Base-by-base conservation (phyloP, 257 asterid genomes). In the Schizonepeta tenuifolia region DNA sequence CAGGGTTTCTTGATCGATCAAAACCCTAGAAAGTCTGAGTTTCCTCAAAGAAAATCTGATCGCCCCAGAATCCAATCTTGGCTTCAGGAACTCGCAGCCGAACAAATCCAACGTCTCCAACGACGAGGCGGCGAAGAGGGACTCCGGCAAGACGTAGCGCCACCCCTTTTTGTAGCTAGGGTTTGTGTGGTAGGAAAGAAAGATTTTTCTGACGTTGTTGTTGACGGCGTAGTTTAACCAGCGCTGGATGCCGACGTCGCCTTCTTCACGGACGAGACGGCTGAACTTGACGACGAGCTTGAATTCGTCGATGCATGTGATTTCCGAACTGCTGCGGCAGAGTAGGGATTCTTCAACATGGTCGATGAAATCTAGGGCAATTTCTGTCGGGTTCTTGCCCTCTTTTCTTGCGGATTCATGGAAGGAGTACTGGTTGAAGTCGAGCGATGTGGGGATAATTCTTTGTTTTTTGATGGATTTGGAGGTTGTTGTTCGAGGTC, bases 181-280 rank as follows among this genome's bases (percentile, higher is more conserved):
- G 6, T 12, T 26, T 12, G n/a, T 40, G 57, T 55, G 59, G 35
- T 65, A 35, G 9, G 57, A 35, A 36, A 77, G 54, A 44, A 18
- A 22, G 35, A 77, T 12, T 14, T 50, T 20, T 20, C 17, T 11
- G 3, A 76, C 73, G 2, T 56, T 35, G 33, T 77, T 70, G 15
- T 58, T n/a, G 4, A 36, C 22, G 12, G 81, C 81, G 46, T 31
- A n/a, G 24, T 63, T 53, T 43, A 76, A 3, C 81, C 81, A 77
- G 6, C 58, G 15, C 8, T 28, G 55, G 47, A 70, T 13, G 18
- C 55, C 11, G 31, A 10, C 46, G 26, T 61, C 67, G n/a, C 49
- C 56, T 38, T 57, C 64, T 28, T 57, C 41, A 0, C 64, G 64
- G 64, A 26, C 20, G 0, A 13, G 22, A 11, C 43, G 20, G 43